Conservation (phyloP, 1,284 basidiomycete genomes). For the Cryptococcus sp. region DNA sequence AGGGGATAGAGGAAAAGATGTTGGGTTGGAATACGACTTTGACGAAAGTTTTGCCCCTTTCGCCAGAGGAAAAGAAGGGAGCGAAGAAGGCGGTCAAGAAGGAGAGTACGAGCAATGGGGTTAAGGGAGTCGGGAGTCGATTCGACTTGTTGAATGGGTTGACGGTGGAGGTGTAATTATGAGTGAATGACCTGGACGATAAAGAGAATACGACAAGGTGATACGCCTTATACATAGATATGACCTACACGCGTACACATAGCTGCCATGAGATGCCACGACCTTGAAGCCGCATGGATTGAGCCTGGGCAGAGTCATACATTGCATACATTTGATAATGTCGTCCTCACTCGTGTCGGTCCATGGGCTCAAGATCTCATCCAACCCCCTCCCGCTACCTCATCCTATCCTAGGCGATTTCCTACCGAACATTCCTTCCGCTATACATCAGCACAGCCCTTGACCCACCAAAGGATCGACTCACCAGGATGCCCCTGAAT, state of each 20-base stretch:
- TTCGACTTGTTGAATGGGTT: slow-evolving; percentile 1
- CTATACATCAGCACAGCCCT: slow-evolving; percentile 5
- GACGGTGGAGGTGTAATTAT: neutral
- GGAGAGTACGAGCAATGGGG: neutral
- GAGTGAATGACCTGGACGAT: too few relatives aligned
- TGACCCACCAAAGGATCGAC: slow-evolving; percentile 1
- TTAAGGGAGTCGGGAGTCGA: neutral
- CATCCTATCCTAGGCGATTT: slow-evolving; percentile 17
- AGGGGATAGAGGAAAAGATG: slow-evolving; percentile 50
- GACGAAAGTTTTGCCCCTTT: neutral
- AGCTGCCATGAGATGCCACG: too few relatives aligned
- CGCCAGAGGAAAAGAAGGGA: neutral
- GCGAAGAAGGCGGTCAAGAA: neutral
- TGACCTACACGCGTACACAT: too few relatives aligned
- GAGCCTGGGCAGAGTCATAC: too few relatives aligned
- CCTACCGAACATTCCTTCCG: slow-evolving; percentile 31
- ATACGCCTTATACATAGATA: too few relatives aligned
- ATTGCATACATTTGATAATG: too few relatives aligned
- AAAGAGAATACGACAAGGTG: too few relatives aligned
- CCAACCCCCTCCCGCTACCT: too few relatives aligned
- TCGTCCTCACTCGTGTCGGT: too few relatives aligned
- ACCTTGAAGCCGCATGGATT: too few relatives aligned
- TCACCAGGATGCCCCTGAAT: slow-evolving; percentile 30
- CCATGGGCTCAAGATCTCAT: neutral
- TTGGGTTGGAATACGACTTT: neutral